Evolutionary conservation across 1,284 basidiomycete species (phyloP).

Genomic region (Malassezia brasiliensis): DNA sequence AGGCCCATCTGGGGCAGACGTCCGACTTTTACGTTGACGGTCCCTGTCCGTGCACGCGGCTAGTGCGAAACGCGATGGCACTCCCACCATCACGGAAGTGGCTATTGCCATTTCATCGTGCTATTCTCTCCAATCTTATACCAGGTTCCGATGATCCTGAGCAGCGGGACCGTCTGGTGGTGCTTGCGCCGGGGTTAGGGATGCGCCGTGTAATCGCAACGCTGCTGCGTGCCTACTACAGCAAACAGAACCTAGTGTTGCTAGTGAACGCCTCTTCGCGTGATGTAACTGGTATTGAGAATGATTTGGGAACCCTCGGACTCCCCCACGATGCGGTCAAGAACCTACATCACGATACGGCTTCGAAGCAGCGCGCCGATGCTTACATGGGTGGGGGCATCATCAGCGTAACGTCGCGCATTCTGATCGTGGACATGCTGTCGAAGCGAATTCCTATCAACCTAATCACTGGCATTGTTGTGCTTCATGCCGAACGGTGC

Average conservation of each 20-base stretch:
- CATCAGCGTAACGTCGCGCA: slow-evolving; percentile 82
- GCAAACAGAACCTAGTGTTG: slow-evolving; percentile 71
- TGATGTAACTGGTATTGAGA: slow-evolving; percentile 81
- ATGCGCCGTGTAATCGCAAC: slow-evolving; percentile 38
- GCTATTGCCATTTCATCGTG: slow-evolving; percentile 40
- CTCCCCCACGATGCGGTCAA: slow-evolving; percentile 75
- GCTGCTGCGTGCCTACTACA: slow-evolving; percentile 67
- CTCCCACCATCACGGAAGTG: slow-evolving; percentile 7
- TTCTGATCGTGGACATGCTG: slow-evolving; percentile 90
- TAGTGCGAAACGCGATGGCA: slow-evolving; percentile 2
- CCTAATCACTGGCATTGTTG: slow-evolving; percentile 78
- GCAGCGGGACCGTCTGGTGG: slow-evolving; percentile 52
- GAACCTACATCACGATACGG: slow-evolving; percentile 73
- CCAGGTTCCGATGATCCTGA: slow-evolving; percentile 33
- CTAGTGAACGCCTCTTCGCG: slow-evolving; percentile 71
- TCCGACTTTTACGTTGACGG: no score
- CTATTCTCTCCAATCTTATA: slow-evolving; percentile 35
- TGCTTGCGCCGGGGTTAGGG: slow-evolving; percentile 40
- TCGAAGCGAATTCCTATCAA: slow-evolving; percentile 70
- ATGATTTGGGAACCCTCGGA: slow-evolving; percentile 83
- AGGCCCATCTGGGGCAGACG: no score
- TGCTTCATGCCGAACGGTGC: slow-evolving; percentile 74
- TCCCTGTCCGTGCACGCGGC: no score
- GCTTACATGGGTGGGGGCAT: slow-evolving; percentile 53
- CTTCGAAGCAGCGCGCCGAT: slow-evolving; percentile 56